Evolutionary conservation across 2,329 filamentous ascomycete genomes (phyloP), one percentile per base, ranked within the genome.

Genomic region (Epichloe hybrida): DNA sequence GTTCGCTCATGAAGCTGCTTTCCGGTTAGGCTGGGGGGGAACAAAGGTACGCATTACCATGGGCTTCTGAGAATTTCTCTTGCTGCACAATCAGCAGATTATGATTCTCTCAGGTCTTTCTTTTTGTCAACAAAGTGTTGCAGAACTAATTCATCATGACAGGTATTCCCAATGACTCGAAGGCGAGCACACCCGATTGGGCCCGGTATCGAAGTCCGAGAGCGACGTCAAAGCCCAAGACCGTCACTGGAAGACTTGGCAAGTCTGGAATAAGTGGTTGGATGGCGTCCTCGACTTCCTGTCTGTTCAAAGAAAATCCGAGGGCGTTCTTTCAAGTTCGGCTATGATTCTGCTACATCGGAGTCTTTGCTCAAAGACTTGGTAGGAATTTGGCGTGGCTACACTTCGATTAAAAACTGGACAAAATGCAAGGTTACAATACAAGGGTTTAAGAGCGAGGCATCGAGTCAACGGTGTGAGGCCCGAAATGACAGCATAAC

Each of bases 1-100:
- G 48, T 91, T 98, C 67, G 93, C 93, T 50, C 93, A 98, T 64
- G 93, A 98, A 72, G 84, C 88, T 48, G 93, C 93, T 2, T 98
- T 91, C 64, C 76, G 91, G 61, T 72, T 97, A 59, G 93, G 93
- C 54, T 98, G 93, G 93, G 83, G 86, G 56, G 84, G 84, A 50
- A 97, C 93, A 53, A 95, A 93, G 81, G 93, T 96, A 49, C 27
- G 41, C 34, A 1, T 34, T 36, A 13, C 3, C 37, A 7, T 37
- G 38, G 13, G 7, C 23, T 46, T 3, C 37, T 17, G 1, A n/a
- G 15, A 17, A 21, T 46, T 31, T n/a, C 3, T 3, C 31, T 20
- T 21, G 45, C 11, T 31, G 15, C 9, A 21, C 6, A 6, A 34
- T 36, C n/a, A 47, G 20, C 5, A 20, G 36, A 48, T 44, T n/a